These are phyloP conservation scores for Cetraspora pellucida DNA, from an alignment of 192 early-diverging fungal genomes.

Conservation along the genomic window DNA sequence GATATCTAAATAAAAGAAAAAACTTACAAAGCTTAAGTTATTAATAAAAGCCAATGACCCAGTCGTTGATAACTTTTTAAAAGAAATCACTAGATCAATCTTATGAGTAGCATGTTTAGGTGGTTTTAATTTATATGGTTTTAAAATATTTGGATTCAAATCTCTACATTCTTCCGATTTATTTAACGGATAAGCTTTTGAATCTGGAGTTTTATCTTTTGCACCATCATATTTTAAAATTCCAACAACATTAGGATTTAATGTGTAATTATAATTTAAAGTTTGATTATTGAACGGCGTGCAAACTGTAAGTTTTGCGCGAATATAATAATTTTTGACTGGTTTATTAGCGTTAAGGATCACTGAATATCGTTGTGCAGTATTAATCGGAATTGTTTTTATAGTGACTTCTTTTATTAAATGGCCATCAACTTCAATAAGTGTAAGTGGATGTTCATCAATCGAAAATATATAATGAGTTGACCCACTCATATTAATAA, in stretches of 20 bases:
- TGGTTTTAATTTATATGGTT: neutral
- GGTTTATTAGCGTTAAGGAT: slow-evolving; percentile 23
- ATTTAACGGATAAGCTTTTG: neutral
- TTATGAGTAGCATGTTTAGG: too few relatives aligned
- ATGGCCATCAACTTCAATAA: slow-evolving; percentile 76
- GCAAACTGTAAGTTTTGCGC: slow-evolving; percentile 11
- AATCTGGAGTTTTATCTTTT: slow-evolving; percentile 19
- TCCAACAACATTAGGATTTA: slow-evolving; percentile 21
- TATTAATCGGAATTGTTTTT: slow-evolving; percentile 46
- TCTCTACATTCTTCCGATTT: slow-evolving; percentile 35
- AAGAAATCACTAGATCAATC: too few relatives aligned
- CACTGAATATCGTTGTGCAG: slow-evolving; percentile 34
- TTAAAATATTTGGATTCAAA: slow-evolving; percentile 37
- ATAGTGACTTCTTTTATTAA: slow-evolving; percentile 43
- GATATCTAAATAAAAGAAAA: too few relatives aligned
- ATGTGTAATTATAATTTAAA: slow-evolving; percentile 25
- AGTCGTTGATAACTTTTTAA: too few relatives aligned
- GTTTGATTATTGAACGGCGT: neutral
- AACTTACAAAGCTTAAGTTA: too few relatives aligned
- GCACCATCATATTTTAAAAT: neutral
- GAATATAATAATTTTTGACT: slow-evolving; percentile 28
- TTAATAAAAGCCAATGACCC: too few relatives aligned
- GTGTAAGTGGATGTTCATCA: slow-evolving; percentile 69
- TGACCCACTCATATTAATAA: slow-evolving; percentile 63
- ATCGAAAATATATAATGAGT: slow-evolving; percentile 73